Percentiles rank a stretch among this genome's conserved stretches.
These are phyloP conservation scores for Sphagnum contortum DNA, from an alignment of 225 moss, liverwort and hornwort genomes.

Conservation along the genomic window DNA sequence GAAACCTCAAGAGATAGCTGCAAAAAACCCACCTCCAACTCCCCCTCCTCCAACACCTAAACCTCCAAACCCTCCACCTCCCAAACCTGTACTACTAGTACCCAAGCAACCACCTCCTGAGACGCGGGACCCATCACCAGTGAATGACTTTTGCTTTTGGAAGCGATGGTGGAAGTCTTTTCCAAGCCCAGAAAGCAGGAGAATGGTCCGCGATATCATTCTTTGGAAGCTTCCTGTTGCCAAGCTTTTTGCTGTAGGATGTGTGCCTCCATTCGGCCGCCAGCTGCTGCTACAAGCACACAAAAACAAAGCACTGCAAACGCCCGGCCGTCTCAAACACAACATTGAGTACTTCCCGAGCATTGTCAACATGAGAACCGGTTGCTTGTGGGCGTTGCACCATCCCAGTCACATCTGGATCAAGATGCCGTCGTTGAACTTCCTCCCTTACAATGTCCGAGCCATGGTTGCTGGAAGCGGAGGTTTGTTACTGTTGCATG, in stretches of 20 bases:
- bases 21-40: not conserved
- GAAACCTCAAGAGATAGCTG: conserved; percentile 10
- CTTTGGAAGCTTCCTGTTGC: conserved; percentile 36
- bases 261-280: conserved; percentile 16
- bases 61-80: not conserved
- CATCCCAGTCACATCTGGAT: conserved; percentile 23
- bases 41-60: not conserved
- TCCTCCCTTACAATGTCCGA: conserved; percentile 19
- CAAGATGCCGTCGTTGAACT: conserved; percentile 25
- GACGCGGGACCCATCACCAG: not conserved
- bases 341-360: conserved; percentile 42
- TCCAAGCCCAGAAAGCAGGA: conserved; percentile 6
- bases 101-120: accelerated
- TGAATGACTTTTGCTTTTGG: conserved; percentile 16
- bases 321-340: conserved; percentile 11
- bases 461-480: conserved; percentile 27
- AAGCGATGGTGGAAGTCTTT: conserved; percentile 24
- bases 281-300: conserved; percentile 19
- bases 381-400: conserved; percentile 25
- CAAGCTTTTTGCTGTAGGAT: conserved; percentile 27
- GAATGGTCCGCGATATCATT: conserved; percentile 14
- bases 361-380: conserved; percentile 18
- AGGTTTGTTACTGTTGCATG: conserved; percentile 25
- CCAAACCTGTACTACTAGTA: not conserved
- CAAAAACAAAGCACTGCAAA: conserved; percentile 7